Base-by-base conservation (phyloP, 139 green algal genomes). In the Micractinium sp. region DNA sequence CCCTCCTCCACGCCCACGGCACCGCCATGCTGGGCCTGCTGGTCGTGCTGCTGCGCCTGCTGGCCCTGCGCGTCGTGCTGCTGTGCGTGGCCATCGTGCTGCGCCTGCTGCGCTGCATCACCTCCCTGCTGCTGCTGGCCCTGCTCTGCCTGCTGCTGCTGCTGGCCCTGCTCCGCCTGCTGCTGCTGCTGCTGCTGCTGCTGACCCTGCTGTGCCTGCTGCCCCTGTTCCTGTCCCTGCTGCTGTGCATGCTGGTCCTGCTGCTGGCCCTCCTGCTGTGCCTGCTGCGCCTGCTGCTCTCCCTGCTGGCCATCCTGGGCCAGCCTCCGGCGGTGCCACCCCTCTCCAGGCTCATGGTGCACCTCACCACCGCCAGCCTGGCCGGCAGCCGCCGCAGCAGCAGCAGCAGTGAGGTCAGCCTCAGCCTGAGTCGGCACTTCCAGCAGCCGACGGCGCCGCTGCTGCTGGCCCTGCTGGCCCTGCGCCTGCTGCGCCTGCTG, bases 1-100 rank as follows among this genome's bases (percentile, higher is more conserved):
- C 87, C 90, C 12, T 35, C 16, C 88, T 93, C 90, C 14, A 92
- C 89, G 4, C 88, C 89, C 3, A 41, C 78, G 7, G 71, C 84
- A 4, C 33, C 82, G 86, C 41, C 5, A 15, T 16, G 74, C 74
- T 15, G 41, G 73, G n/a, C n/a, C n/a, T n/a, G n/a, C n/a, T 35
- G 3, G 60, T 13, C 67, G 7, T 83, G 84, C 79, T 82, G 76
- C 36, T 82, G 76, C 19, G 76, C 39, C 27, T 84, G 78, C 82
- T 66, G n/a, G 0, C 39, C 35, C 82, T 75, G 35, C 36, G 60
- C 18, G 20, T 47, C 76, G 13, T 2, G 76, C 39, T 77, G 71
- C 73, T 87, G 80, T 16, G 18, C 80, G 20, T 53, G 29, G 75
- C 15, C 36, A 13, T 1, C 35, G 33, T 81, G 75, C 75, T 81